These are phyloP conservation scores for Xanthoceras sorbifolium DNA, from an alignment of 345 rosid species.

Conservation along the genomic window DNA sequence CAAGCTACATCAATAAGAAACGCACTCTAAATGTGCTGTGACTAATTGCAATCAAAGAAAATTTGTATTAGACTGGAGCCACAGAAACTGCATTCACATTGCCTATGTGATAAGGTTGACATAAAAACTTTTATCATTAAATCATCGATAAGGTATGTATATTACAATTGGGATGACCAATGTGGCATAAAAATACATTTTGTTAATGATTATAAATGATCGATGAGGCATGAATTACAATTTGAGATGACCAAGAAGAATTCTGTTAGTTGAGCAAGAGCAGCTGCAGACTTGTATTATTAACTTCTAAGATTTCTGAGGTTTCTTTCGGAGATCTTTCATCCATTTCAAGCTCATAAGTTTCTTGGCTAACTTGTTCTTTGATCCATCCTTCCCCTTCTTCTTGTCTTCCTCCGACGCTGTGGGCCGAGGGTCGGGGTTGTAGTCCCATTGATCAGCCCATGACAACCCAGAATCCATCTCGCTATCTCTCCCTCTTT, in stretches of 20 bases:
- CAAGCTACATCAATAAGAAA: too few relatives aligned
- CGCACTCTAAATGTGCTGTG: too few relatives aligned
- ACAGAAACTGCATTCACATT: not conserved
- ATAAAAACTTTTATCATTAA: not conserved
- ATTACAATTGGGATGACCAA: not conserved
- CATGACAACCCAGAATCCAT: constrained; percentile 65
- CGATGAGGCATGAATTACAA: not conserved
- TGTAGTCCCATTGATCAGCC: constrained; percentile 77
- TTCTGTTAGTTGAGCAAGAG: not conserved
- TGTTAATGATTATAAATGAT: too few relatives aligned
- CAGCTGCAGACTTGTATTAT: not conserved
- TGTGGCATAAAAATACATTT: too few relatives aligned
- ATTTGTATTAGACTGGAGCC: not conserved
- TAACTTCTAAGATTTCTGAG: not conserved
- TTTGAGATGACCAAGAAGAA: not conserved
- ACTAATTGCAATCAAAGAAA: not conserved
- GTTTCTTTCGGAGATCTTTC: constrained; percentile 35
- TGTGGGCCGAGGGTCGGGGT: constrained; percentile 38
- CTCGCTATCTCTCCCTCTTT: not conserved
- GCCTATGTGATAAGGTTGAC: not conserved
- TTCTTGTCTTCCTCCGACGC: constrained; percentile 27
- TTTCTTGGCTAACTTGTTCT: constrained; percentile 30
- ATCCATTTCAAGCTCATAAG: constrained; percentile 33
- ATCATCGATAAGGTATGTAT: not conserved
- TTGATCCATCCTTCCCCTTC: constrained; percentile 36